Conservation (phyloP, 345 rosid genomes). For the Boechera retrofracta region DNA sequence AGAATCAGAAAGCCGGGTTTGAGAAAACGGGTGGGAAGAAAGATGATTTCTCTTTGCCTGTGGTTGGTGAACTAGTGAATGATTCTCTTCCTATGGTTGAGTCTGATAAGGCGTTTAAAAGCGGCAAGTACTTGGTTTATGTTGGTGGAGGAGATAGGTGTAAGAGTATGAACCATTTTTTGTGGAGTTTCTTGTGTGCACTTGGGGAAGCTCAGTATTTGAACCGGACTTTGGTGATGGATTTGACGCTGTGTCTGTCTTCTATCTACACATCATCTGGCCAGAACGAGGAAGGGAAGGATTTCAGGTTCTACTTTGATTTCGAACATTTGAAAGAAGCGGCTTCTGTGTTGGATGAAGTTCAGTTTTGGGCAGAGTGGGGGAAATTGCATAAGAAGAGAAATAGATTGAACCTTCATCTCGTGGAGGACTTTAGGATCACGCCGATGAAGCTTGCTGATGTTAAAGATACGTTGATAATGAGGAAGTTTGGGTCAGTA, state of each 20-base stretch:
- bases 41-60: conserved; percentile 54
- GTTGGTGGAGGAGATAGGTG: conserved; percentile 87
- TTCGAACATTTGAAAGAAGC: conserved; percentile 91
- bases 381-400: conserved; percentile 65
- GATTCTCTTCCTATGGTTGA: conserved; percentile 72
- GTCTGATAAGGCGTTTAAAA: conserved; percentile 71
- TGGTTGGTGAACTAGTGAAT: conserved; percentile 78
- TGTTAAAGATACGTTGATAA: conserved; percentile 72
- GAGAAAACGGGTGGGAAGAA: conserved; percentile 52
- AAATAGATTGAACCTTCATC: conserved; percentile 57
- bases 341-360: conserved; percentile 85
- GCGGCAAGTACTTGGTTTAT: conserved; percentile 75
- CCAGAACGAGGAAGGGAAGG: conserved; percentile 92
- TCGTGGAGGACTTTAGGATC: conserved; percentile 72
- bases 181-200: conserved; percentile 98
- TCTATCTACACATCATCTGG: conserved; percentile 74
- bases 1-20: conserved; percentile 71
- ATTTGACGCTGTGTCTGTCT: conserved; percentile 77
- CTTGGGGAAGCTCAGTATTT: conserved; percentile 92
- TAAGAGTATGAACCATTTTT: conserved; percentile 93
- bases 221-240: conserved; percentile 90
- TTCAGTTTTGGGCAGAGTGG: conserved; percentile 91
- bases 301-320: conserved; percentile 92
- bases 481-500: conserved; percentile 90
- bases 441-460: conserved; percentile 77